Evolutionary conservation across 2,329 filamentous ascomycete species (phyloP).

Genomic region (Cytospora mali): DNA sequence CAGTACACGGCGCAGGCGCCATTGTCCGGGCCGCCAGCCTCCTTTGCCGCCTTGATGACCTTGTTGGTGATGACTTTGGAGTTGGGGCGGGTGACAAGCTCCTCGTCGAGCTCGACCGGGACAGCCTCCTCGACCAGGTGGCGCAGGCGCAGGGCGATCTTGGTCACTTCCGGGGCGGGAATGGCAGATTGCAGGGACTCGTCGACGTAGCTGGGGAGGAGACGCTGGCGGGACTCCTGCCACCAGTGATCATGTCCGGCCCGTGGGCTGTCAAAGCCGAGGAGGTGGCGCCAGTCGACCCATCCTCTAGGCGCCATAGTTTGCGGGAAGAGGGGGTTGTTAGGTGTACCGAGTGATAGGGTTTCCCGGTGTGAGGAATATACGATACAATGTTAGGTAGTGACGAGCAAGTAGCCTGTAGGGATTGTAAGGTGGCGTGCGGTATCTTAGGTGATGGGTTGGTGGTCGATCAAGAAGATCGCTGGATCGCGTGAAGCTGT

Average conservation of each 20-base stretch:
- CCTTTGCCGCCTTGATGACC: slow-evolving; percentile 78
- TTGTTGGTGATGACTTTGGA: slow-evolving; percentile 80
- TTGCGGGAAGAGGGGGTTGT: neutral
- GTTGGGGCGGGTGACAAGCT: slow-evolving; percentile 75
- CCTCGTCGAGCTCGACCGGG: slow-evolving; percentile 84
- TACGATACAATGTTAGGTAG: neutral
- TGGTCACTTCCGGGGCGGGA: slow-evolving; percentile 79
- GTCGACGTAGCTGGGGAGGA: slow-evolving; percentile 66
- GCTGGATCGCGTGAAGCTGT: neutral
- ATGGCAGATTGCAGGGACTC: slow-evolving; percentile 66
- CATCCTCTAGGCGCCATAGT: slow-evolving; percentile 27
- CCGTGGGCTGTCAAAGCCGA: slow-evolving; percentile 41
- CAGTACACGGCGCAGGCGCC: slow-evolving; percentile 81
- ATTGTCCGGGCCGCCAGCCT: slow-evolving; percentile 77
- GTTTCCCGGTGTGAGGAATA: neutral
- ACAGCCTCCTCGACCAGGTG: slow-evolving; percentile 88
- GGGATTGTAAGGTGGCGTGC: neutral
- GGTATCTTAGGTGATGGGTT: neutral
- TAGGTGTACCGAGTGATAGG: neutral
- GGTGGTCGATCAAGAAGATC: neutral
- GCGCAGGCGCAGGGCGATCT: slow-evolving; percentile 84
- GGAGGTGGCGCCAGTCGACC: slow-evolving; percentile 35
- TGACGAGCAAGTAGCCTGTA: neutral
- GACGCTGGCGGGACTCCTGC: slow-evolving; percentile 48
- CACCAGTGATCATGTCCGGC: slow-evolving; percentile 41